Conservation (phyloP, 1,139 yeast genomes). For the Barnettozyma hawaiiensis region DNA sequence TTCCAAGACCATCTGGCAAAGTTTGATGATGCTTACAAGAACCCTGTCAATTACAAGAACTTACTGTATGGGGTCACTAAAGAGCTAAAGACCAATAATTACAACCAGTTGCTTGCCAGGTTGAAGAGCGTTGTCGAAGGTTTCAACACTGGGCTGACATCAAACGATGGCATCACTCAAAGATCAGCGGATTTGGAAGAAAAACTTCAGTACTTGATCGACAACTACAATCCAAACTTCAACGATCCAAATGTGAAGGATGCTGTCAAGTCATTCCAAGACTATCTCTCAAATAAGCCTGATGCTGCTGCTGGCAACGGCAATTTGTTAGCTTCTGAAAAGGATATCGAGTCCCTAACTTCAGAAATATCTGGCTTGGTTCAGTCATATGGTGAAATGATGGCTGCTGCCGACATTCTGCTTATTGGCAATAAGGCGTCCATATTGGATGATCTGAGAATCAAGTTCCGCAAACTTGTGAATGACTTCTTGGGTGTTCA, state of each 20-base stretch:
- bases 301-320: neutral
- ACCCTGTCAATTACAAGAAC: neutral
- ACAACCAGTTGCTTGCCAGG: neutral
- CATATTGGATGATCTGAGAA: constrained; percentile 13
- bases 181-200: constrained; percentile 35
- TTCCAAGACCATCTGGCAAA: constrained; percentile 13
- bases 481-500: constrained; percentile 25
- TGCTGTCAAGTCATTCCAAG: constrained; percentile 58
- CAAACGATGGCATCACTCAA: constrained; percentile 2
- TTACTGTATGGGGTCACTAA: constrained; percentile 7
- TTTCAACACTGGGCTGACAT: constrained; percentile 3
- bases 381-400: neutral
- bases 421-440: constrained; percentile 5
- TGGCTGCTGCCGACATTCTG: neutral
- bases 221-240: constrained; percentile 79
- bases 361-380: neutral
- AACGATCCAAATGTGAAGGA: constrained; percentile 83
- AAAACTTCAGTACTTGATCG: constrained; percentile 41
- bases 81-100: constrained; percentile 2
- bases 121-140: constrained; percentile 3
- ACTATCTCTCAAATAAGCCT: constrained; percentile 32
- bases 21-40: constrained; percentile 6
- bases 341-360: constrained; percentile 1
- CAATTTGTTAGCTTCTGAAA: neutral
- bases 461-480: constrained; percentile 14